Conservation (phyloP, 192 early-diverging fungal species). For the Backusella tarrabulga region DNA sequence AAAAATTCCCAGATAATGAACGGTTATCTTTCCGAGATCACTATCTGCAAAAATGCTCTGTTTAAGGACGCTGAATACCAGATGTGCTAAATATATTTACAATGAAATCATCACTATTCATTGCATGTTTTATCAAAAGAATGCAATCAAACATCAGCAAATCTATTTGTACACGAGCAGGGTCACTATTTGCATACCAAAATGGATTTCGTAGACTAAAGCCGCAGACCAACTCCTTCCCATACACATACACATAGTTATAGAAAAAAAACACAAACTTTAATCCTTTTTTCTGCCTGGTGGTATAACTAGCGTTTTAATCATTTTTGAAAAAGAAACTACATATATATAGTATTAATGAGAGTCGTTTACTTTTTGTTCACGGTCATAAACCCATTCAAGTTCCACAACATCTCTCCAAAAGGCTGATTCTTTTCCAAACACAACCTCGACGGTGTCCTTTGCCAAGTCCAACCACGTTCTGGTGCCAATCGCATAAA, state of each 20-base stretch:
- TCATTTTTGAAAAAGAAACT: not conserved
- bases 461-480: constrained; percentile 27
- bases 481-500: constrained; percentile 13
- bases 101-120: too few relatives aligned
- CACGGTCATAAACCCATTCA: constrained; percentile 33
- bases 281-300: not conserved
- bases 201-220: not conserved
- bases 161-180: too few relatives aligned
- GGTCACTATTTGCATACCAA: too few relatives aligned
- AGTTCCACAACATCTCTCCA: constrained; percentile 31
- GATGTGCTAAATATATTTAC: too few relatives aligned
- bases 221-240: not conserved
- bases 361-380: constrained; percentile 19
- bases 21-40: not conserved
- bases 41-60: too few relatives aligned
- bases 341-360: not conserved
- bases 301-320: not conserved
- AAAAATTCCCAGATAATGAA: not conserved
- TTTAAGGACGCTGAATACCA: too few relatives aligned
- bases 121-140: too few relatives aligned
- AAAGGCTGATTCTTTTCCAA: constrained; percentile 18
- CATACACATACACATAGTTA: not conserved
- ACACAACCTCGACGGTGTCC: constrained; percentile 3
- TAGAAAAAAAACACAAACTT: not conserved
- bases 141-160: too few relatives aligned